Conservation (phyloP, 768 basidiomycete genomes). For the Pulveroboletus sp. region DNA sequence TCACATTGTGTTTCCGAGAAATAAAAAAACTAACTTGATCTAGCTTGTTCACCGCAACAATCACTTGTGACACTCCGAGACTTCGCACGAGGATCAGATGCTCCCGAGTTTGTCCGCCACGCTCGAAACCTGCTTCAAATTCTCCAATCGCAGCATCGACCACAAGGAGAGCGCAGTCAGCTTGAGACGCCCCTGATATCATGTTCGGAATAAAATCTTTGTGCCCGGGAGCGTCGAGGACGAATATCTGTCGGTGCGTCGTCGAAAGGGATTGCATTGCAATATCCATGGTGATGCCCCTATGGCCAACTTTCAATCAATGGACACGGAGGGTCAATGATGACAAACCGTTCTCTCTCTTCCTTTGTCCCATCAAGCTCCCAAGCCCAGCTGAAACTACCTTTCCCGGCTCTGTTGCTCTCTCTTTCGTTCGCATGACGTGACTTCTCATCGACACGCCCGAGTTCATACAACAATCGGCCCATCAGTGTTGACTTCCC, state of each 20-base stretch:
- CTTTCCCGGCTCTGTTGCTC: conserved; percentile 85
- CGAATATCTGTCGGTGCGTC: conserved; percentile 70
- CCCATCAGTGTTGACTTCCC: conserved; percentile 99
- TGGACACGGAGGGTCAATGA: not conserved
- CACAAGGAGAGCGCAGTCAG: conserved; percentile 90
- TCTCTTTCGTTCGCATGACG: conserved; percentile 82
- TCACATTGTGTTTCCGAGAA: not conserved
- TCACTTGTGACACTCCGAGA: conserved; percentile 84
- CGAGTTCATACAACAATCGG: conserved; percentile 86
- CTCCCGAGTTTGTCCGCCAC: conserved; percentile 93
- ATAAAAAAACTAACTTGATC: conserved; percentile 59
- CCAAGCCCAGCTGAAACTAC: conserved; percentile 98
- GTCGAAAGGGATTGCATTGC: conserved; percentile 78
- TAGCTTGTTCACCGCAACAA: conserved; percentile 93
- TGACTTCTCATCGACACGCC: conserved; percentile 81
- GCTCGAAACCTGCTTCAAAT: conserved; percentile 93
- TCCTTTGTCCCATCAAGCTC: conserved; percentile 89
- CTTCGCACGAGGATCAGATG: conserved; percentile 89
- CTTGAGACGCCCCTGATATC: conserved; percentile 98
- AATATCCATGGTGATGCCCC: conserved; percentile 98
- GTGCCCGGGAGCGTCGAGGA: conserved; percentile 98
- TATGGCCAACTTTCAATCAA: conserved; percentile 29
- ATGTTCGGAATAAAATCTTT: conserved; percentile 98
- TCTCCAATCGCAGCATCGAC: conserved; percentile 88
- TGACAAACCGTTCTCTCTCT: conserved; percentile 80